These are phyloP conservation scores for Cavenderia fasciculata DNA, from an alignment of 78 protist genomes.

Conservation along the genomic window DNA sequence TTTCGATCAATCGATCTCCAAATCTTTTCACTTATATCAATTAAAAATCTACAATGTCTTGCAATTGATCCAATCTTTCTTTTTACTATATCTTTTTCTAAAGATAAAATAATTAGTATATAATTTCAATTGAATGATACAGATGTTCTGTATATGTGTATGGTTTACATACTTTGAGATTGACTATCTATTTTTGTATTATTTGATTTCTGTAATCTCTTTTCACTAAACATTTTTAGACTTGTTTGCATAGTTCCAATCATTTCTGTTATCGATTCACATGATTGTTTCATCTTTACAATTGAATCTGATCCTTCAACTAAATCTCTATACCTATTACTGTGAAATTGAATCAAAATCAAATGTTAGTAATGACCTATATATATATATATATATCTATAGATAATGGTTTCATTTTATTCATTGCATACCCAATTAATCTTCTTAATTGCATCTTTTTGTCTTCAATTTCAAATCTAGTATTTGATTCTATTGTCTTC, in stretches of 20 bases:
- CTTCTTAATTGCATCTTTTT: constrained; percentile 51
- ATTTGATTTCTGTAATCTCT: constrained; percentile 17
- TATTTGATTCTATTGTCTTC: constrained; percentile 40
- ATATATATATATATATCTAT: background rate
- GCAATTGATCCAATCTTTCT: constrained; percentile 19
- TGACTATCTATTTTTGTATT: background rate
- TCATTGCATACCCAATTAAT: constrained; percentile 23
- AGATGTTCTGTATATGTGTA: no score
- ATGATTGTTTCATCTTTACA: constrained; percentile 65
- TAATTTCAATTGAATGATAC: no score
- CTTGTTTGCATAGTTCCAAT: constrained; percentile 21
- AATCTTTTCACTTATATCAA: constrained; percentile 53
- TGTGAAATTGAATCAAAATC: no score
- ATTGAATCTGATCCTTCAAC: constrained; percentile 73
- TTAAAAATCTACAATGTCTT: constrained; percentile 24
- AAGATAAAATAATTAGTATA: no score
- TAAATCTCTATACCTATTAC: constrained; percentile 55
- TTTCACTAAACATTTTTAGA: constrained; percentile 35
- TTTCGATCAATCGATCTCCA: constrained; percentile 68
- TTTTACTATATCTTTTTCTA: no score
- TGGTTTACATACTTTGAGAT: background rate
- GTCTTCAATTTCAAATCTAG: constrained; percentile 64
- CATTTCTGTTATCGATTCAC: constrained; percentile 11
- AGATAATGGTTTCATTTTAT: background rate
- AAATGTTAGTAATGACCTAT: no score